Conservation (phyloP, 148 eudicot genomes). For the Vaccinium corymbosum region DNA sequence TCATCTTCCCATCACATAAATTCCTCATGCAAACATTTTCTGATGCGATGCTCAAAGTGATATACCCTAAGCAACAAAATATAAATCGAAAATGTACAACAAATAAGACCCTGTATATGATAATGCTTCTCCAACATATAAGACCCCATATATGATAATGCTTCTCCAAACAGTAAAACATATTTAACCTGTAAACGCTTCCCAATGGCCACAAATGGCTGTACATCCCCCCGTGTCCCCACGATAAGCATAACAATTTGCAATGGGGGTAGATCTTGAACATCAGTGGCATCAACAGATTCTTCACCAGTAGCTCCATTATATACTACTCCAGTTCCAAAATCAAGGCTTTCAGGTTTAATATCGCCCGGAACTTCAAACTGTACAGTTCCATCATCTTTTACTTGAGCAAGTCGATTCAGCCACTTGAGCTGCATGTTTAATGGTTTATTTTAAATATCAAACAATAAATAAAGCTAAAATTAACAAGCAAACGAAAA, state of each 20-base stretch:
- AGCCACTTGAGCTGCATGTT: constrained; percentile 64
- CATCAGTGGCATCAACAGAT: constrained; percentile 33
- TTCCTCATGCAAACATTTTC: not conserved
- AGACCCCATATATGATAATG: not conserved
- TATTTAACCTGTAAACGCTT: constrained; percentile 74
- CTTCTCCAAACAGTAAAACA: not conserved
- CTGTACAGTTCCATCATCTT: constrained; percentile 76
- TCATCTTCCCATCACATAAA: not conserved
- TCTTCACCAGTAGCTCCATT: constrained; percentile 47
- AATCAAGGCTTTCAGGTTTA: constrained; percentile 41
- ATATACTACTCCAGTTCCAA: constrained; percentile 37
- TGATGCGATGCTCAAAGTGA: not conserved
- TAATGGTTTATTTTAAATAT: not conserved
- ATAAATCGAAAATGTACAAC: not conserved
- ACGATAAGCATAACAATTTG: constrained; percentile 89
- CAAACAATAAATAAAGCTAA: not conserved
- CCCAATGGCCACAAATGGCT: constrained; percentile 91
- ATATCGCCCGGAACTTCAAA: constrained; percentile 76
- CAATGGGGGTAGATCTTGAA: constrained; percentile 60
- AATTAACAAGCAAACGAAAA: not conserved
- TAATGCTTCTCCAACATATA: not conserved
- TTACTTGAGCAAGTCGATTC: constrained; percentile 66
- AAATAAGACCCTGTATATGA: not conserved
- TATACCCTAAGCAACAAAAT: not conserved
- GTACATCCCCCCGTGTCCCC: constrained; percentile 95